Evolutionary conservation across 2,329 filamentous ascomycete genomes (phyloP).

Genomic region (Alternaria sp.): DNA sequence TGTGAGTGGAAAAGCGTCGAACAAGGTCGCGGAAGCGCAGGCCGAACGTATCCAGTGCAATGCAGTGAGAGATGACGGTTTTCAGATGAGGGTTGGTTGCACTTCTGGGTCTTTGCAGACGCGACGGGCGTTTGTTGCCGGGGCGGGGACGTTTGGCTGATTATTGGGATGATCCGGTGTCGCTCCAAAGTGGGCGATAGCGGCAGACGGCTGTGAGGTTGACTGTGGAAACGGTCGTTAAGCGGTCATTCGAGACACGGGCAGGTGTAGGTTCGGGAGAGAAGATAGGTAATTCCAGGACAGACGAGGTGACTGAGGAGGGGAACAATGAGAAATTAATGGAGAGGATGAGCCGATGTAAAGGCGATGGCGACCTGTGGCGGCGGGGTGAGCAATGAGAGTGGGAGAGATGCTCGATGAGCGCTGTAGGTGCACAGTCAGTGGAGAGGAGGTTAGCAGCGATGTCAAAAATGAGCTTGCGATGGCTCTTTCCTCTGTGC

Average conservation of each 20-base stretch:
- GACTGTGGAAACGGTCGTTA: constrained; percentile 3
- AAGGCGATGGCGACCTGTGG: constrained; percentile 16
- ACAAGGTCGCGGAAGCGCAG: constrained; percentile 32
- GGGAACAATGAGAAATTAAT: constrained; percentile 33
- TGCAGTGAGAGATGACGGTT: neutral
- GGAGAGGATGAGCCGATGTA: constrained; percentile 17
- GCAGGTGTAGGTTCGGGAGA: constrained; percentile 11
- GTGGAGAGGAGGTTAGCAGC: constrained; percentile 21
- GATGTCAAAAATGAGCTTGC: constrained; percentile 24
- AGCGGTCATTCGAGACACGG: constrained; percentile 6
- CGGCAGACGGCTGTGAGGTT: neutral
- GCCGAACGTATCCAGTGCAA: constrained; percentile 28
- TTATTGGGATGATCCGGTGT: neutral
- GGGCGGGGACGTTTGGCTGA: neutral
- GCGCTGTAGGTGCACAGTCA: constrained; percentile 27
- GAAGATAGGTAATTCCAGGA: constrained; percentile 7
- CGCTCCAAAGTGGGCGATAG: neutral
- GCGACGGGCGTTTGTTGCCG: neutral
- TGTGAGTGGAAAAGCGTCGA: constrained; percentile 31
- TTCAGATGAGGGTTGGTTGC: neutral
- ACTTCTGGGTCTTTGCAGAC: neutral
- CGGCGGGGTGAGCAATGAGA: constrained; percentile 28
- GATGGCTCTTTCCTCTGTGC: constrained; percentile 32
- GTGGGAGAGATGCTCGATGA: constrained; percentile 22
- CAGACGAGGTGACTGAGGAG: constrained; percentile 14